Evolutionary conservation across 306 rosid genomes (phyloP).

Genomic region (Casuarina cunninghamiana): DNA sequence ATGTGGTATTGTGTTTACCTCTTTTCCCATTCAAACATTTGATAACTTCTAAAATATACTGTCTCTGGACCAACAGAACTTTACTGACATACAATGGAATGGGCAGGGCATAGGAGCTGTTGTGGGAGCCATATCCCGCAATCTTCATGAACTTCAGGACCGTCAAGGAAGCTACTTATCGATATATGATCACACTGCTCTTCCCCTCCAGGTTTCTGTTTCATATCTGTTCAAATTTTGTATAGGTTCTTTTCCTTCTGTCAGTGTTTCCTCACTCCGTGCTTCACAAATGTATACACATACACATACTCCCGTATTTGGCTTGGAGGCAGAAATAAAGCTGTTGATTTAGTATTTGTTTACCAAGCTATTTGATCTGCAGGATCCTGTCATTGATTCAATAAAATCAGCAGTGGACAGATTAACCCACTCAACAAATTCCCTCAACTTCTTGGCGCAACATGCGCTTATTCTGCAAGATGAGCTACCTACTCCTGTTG

Average conservation of each 20-base stretch:
- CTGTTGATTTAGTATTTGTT: constrained; percentile 20
- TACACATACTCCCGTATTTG: constrained; percentile 16
- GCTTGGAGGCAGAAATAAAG: constrained; percentile 6
- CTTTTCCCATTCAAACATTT: constrained; percentile 7
- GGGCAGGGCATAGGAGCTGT: constrained; percentile 95
- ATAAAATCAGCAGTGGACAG: constrained; percentile 91
- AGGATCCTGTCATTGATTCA: constrained; percentile 92
- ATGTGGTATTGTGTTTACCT: constrained; percentile 73
- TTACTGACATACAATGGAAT: constrained; percentile 28
- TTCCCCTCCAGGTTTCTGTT: constrained; percentile 86
- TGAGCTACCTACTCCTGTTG: constrained; percentile 72
- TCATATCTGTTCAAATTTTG: constrained; percentile 11
- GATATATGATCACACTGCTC: constrained; percentile 80
- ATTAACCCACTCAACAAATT: constrained; percentile 85
- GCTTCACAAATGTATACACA: neutral
- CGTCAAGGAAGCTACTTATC: constrained; percentile 97
- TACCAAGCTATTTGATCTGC: constrained; percentile 38
- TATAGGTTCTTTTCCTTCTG: neutral
- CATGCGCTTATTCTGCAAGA: constrained; percentile 98
- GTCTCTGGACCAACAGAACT: constrained; percentile 24
- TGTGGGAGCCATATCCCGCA: constrained; percentile 97
- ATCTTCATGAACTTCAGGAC: constrained; percentile 96
- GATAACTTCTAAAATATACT: constrained; percentile 1
- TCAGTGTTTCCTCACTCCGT: constrained; percentile 9
- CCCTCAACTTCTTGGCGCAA: constrained; percentile 88